Evolutionary conservation across 2,329 filamentous ascomycete species (phyloP).

Genomic region (Zasmidium cellare): DNA sequence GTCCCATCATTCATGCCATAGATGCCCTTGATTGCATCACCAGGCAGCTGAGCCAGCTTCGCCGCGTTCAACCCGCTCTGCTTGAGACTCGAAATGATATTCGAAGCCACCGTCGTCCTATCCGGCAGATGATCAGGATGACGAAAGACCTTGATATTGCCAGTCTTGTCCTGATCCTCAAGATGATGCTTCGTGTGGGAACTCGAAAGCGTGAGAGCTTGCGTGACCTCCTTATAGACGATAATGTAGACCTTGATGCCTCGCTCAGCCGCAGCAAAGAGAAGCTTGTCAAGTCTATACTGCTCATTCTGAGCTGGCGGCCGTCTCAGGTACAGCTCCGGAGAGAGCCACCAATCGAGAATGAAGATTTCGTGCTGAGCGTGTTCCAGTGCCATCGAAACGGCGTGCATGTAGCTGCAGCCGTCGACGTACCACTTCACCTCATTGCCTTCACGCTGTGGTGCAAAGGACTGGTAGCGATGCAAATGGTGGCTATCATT

Average conservation of each 20-base stretch:
- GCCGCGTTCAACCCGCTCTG: slow-evolving; percentile 57
- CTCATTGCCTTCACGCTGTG: slow-evolving; percentile 67
- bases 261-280: slow-evolving; percentile 76
- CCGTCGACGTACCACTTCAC: slow-evolving; percentile 89
- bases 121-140: slow-evolving; percentile 87
- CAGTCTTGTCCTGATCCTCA: slow-evolving; percentile 68
- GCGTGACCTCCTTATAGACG: slow-evolving; percentile 78
- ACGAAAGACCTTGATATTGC: slow-evolving; percentile 79
- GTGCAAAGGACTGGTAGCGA: slow-evolving; percentile 67
- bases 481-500: slow-evolving; percentile 48
- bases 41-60: slow-evolving; percentile 63
- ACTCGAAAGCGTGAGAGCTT: slow-evolving; percentile 57
- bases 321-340: slow-evolving; percentile 82
- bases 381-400: slow-evolving; percentile 74
- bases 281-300: slow-evolving; percentile 81
- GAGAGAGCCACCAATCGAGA: slow-evolving; percentile 74
- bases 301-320: slow-evolving; percentile 79
- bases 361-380: slow-evolving; percentile 80
- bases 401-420: slow-evolving; percentile 81
- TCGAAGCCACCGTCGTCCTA: slow-evolving; percentile 64
- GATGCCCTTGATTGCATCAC: slow-evolving; percentile 71
- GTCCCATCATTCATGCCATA: slow-evolving; percentile 81
- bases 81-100: slow-evolving; percentile 57
- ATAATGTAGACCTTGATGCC: slow-evolving; percentile 84
- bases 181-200: slow-evolving; percentile 78